Conservation (phyloP, 805 yeast genomes). For the Jamesozyma hellenica region DNA sequence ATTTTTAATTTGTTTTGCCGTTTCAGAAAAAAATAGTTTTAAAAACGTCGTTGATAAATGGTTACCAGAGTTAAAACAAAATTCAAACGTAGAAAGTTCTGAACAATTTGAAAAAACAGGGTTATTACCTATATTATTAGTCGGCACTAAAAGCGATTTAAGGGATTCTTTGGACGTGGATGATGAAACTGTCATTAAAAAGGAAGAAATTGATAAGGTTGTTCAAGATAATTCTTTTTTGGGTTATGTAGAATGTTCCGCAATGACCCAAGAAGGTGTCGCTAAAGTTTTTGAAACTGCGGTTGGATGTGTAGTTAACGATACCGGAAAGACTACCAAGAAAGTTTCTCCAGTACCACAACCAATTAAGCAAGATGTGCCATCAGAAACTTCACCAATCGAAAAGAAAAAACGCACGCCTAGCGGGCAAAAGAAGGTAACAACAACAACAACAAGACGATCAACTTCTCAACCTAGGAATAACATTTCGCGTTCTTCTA, state of each 20-base stretch:
- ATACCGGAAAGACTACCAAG: slow-evolving; percentile 7
- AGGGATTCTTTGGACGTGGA: slow-evolving; percentile 48
- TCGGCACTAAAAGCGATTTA: slow-evolving; percentile 84
- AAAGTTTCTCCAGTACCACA: neutral
- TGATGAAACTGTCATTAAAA: slow-evolving; percentile 51
- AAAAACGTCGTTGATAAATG: slow-evolving; percentile 72
- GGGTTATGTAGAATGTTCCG: slow-evolving; percentile 78
- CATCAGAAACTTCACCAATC: neutral
- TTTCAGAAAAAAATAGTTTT: slow-evolving; percentile 70
- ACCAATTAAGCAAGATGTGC: neutral
- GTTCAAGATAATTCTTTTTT: slow-evolving; percentile 67
- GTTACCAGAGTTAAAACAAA: slow-evolving; percentile 82
- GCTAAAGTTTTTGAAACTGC: slow-evolving; percentile 79
- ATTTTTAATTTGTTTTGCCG: slow-evolving; percentile 76
- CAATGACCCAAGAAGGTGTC: slow-evolving; percentile 80
- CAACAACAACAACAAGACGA: too few species aligned
- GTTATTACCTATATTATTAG: slow-evolving; percentile 45
- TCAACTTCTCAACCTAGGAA: too few species aligned
- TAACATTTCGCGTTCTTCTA: too few species aligned
- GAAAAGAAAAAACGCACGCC: neutral
- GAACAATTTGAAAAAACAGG: slow-evolving; percentile 12
- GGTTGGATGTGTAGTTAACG: slow-evolving; percentile 50
- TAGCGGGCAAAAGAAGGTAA: too few species aligned
- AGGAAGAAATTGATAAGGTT: slow-evolving; percentile 51
- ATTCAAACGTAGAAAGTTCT: slow-evolving; percentile 48